phyloP scores from a whole-genome alignment of 2,329 filamentous ascomycete genomes.

The Lachnellula hyalina region DNA sequence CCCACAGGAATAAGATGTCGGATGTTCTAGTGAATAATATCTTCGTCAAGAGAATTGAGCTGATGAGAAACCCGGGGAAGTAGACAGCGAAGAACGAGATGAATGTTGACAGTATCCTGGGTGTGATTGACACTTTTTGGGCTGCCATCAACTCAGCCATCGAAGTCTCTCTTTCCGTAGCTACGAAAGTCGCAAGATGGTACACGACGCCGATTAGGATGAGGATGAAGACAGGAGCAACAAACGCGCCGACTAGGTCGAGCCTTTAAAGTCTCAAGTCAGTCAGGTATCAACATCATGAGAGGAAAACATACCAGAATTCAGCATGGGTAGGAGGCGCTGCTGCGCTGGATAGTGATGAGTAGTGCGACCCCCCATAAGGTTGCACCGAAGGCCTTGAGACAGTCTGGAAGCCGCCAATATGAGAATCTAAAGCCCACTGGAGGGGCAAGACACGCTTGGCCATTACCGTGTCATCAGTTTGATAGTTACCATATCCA shows the following conservation, averaged over 20 bases:
- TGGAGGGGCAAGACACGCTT: constrained; percentile 19
- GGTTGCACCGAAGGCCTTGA: constrained; percentile 18
- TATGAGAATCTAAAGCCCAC: constrained; percentile 20
- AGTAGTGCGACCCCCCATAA: constrained; percentile 16
- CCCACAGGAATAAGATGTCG: constrained; percentile 22
- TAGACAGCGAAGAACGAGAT: constrained; percentile 23
- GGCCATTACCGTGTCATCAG: constrained; percentile 7
- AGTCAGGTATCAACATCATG: neutral
- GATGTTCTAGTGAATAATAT: constrained; percentile 22
- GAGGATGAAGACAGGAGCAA: constrained; percentile 24
- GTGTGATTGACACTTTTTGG: constrained; percentile 22
- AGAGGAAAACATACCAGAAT: constrained; percentile 3
- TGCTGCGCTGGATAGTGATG: neutral
- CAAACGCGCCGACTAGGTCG: constrained; percentile 10
- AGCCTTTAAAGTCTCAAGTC: constrained; percentile 12
- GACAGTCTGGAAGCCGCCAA: constrained; percentile 15
- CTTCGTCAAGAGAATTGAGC: constrained; percentile 23
- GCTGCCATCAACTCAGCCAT: constrained; percentile 25
- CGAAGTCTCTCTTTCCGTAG: constrained; percentile 21
- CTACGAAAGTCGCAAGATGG: constrained; percentile 24
- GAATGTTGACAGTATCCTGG: constrained; percentile 22
- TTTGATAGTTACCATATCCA: constrained; percentile 9
- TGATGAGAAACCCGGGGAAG: constrained; percentile 22
- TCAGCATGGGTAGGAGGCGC: neutral
- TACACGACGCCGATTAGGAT: constrained; percentile 26